A percentile compares a stretch with the other conserved stretches of the same genome.
Conservation (phyloP, 2,329 filamentous ascomycete genomes). For the Laburnicola sp. region DNA sequence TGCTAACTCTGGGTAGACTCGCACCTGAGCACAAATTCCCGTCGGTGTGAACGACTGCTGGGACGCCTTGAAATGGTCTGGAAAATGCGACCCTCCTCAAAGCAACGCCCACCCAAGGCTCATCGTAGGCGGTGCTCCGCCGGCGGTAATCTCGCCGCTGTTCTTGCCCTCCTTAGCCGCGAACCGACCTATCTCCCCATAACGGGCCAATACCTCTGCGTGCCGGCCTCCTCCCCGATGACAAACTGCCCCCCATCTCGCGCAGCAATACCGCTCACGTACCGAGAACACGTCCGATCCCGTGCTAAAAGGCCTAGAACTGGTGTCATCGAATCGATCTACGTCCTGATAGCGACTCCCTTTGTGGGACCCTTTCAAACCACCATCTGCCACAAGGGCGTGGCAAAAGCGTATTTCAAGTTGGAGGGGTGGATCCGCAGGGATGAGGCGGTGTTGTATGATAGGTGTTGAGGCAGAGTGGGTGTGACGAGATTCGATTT, state of each 20-base stretch:
- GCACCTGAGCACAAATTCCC: constrained; percentile 57
- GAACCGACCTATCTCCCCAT: constrained; percentile 50
- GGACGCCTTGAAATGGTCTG: constrained; percentile 50
- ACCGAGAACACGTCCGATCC: constrained; percentile 29
- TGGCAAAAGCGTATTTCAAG: constrained; percentile 54
- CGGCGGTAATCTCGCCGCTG: constrained; percentile 57
- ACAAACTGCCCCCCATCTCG: constrained; percentile 48
- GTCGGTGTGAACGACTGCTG: constrained; percentile 53
- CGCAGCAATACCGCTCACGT: constrained; percentile 47
- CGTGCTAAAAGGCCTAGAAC: constrained; percentile 22
- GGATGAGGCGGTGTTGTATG: constrained; percentile 55
- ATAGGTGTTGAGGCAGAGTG: constrained; percentile 45
- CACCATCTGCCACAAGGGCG: constrained; percentile 43
- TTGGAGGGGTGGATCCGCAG: constrained; percentile 54
- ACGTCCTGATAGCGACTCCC: constrained; percentile 30
- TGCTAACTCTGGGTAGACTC: constrained; percentile 35
- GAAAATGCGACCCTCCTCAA: constrained; percentile 34
- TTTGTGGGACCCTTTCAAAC: constrained; percentile 38
- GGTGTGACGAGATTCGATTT: constrained; percentile 50
- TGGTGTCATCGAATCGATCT: constrained; percentile 22
- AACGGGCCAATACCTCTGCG: constrained; percentile 53
- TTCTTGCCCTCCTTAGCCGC: constrained; percentile 50
- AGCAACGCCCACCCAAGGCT: constrained; percentile 51
- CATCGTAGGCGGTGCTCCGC: constrained; percentile 57
- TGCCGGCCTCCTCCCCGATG: constrained; percentile 50